Conservation (phyloP, 176 grass and related monocot species). For the Lolium multiflorum region DNA sequence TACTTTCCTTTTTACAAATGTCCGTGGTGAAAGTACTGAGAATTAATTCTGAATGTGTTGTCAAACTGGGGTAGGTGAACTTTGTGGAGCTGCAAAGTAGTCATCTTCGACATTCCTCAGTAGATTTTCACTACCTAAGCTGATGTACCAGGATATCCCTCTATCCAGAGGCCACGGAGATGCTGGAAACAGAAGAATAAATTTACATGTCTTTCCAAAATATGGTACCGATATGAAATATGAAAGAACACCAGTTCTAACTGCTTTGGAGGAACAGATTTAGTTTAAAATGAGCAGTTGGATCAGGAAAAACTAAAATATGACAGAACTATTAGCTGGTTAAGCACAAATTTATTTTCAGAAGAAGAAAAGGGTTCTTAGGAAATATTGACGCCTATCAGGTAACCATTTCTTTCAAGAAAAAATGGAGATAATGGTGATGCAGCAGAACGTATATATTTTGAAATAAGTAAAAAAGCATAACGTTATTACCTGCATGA, state of each 20-base stretch:
- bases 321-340: background rate
- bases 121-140: slow-evolving; percentile 69
- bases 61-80: background rate
- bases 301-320: background rate
- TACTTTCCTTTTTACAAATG: slow-evolving; percentile 6
- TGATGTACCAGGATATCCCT: slow-evolving; percentile 95
- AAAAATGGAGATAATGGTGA: background rate
- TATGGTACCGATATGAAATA: background rate
- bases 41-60: background rate
- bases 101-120: slow-evolving; percentile 90
- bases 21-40: background rate
- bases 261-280: background rate
- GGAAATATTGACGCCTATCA: background rate
- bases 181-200: slow-evolving; percentile 37
- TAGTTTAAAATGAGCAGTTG: background rate
- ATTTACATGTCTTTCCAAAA: background rate
- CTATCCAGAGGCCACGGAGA: slow-evolving; percentile 63
- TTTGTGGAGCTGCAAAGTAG: slow-evolving; percentile 74
- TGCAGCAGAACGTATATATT: background rate
- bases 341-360: background rate
- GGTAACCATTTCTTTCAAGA: background rate
- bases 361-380: background rate
- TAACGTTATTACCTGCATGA: slow-evolving; percentile 48
- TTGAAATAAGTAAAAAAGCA: background rate
- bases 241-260: background rate